Conservation (phyloP, 345 rosid species). For the Salix arbutifolia region DNA sequence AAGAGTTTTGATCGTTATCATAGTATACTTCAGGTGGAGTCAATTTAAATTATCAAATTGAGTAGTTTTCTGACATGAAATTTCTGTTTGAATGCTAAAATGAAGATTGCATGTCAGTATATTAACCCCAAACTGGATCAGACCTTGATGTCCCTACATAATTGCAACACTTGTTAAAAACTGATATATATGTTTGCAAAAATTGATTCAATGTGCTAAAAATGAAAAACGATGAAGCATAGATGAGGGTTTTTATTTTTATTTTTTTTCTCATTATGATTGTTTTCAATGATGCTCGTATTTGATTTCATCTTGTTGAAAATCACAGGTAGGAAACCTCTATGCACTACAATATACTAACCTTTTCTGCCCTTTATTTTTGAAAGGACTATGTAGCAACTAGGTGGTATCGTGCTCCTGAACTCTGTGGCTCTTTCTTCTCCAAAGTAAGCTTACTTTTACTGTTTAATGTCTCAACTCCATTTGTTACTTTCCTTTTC, state of each 20-base stretch:
- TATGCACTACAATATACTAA: constrained; percentile 4
- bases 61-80: neutral
- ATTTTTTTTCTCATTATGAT: neutral
- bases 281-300: neutral
- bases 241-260: neutral
- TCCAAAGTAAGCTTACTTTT: constrained; percentile 63
- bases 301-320: neutral
- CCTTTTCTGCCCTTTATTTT: neutral
- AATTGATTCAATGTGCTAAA: neutral
- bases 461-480: neutral
- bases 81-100: neutral
- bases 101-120: neutral
- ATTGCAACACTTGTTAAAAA: neutral
- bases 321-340: constrained; percentile 2
- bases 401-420: constrained; percentile 99
- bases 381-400: constrained; percentile 97
- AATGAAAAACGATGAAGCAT: neutral
- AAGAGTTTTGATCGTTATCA: neutral
- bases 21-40: neutral
- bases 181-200: neutral
- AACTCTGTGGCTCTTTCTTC: constrained; percentile 96
- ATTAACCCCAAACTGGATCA: neutral
- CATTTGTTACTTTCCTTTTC: constrained; percentile 4
- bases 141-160: neutral
- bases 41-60: neutral